These are phyloP conservation scores for Neocucurbitaria cava DNA, from an alignment of 2,329 filamentous ascomycete species.

Conservation along the genomic window DNA sequence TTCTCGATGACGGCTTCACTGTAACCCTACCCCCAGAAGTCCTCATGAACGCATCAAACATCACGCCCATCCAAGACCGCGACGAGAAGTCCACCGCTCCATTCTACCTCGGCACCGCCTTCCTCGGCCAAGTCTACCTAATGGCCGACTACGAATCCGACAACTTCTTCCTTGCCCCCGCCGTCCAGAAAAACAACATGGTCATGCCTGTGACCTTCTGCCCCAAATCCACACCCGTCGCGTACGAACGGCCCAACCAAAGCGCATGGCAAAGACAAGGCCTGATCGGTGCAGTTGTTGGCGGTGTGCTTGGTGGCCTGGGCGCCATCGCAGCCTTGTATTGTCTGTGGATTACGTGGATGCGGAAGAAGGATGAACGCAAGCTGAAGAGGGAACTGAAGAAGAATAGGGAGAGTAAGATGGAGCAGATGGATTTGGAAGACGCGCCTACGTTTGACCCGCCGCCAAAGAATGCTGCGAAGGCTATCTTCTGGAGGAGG, in stretches of 20 bases:
- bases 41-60: constrained; percentile 48
- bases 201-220: constrained; percentile 53
- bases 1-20: constrained; percentile 49
- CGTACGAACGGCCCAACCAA: constrained; percentile 39
- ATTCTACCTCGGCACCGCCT: constrained; percentile 50
- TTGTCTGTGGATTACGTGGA: constrained; percentile 39
- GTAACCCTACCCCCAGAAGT: constrained; percentile 50
- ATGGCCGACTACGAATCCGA: constrained; percentile 52
- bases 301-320: constrained; percentile 46
- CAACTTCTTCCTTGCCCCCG: constrained; percentile 52
- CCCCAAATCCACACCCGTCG: constrained; percentile 44
- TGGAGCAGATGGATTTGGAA: constrained; percentile 44
- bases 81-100: constrained; percentile 34
- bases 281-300: constrained; percentile 48
- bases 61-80: constrained; percentile 45
- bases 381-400: constrained; percentile 37
- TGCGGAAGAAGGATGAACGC: constrained; percentile 36
- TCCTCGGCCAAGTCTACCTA: constrained; percentile 53
- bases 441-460: constrained; percentile 42
- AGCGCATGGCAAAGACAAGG: constrained; percentile 43
- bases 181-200: constrained; percentile 48
- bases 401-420: constrained; percentile 34
- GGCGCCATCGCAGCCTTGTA: constrained; percentile 36
- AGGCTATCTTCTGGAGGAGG: constrained; percentile 42
- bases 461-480: constrained; percentile 35